phyloP scores from a whole-genome alignment of 1,284 basidiomycete species.

The Hortiboletus rubellus region DNA sequence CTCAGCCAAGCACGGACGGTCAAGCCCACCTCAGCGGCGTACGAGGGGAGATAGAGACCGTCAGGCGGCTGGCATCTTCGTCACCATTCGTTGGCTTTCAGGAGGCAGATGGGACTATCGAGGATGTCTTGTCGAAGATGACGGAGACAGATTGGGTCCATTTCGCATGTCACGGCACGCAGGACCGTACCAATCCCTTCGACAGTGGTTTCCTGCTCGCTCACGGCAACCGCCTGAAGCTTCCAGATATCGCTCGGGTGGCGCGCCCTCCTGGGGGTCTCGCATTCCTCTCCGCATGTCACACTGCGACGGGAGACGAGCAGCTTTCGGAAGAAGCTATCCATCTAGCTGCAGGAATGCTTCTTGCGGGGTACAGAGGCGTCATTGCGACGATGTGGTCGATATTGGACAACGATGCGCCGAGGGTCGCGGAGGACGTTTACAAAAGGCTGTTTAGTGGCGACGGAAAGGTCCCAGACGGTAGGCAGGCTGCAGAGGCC shows the following conservation, averaged over 20 bases:
- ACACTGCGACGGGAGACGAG: not conserved
- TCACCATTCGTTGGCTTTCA: not conserved
- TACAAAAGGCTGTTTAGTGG: not conserved
- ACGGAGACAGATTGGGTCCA: too few relatives aligned
- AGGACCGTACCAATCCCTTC: not conserved
- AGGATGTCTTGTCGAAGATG: too few relatives aligned
- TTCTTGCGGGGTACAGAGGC: not conserved
- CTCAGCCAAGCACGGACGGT: conserved; percentile 13
- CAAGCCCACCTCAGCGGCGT: not conserved
- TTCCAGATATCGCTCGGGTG: not conserved
- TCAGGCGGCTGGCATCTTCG: not conserved
- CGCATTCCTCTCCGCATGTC: not conserved
- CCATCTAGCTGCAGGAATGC: not conserved
- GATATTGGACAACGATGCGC: not conserved
- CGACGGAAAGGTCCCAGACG: not conserved
- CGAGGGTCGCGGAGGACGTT: not conserved
- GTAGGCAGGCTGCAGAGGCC: not conserved
- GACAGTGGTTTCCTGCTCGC: not conserved
- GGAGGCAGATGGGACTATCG: too few relatives aligned
- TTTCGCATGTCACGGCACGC: too few relatives aligned
- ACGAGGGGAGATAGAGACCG: not conserved
- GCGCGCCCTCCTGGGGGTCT: not conserved
- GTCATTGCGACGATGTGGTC: not conserved
- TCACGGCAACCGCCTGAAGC: not conserved
- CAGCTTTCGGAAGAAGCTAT: not conserved